Evolutionary conservation across 176 grass and related monocot genomes (phyloP).

Genomic region (Carex parvula): DNA sequence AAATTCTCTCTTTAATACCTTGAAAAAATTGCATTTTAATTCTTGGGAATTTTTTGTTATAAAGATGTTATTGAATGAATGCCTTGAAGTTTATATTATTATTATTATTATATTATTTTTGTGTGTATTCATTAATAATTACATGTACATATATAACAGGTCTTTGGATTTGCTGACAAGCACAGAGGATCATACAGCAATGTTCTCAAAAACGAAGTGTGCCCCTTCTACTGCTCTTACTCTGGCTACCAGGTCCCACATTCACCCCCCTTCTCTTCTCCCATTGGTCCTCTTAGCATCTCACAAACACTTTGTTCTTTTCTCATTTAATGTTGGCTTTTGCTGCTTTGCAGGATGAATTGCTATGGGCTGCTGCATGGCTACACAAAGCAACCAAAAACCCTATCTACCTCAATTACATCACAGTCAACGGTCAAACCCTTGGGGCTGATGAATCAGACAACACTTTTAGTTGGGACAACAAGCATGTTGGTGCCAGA

Average conservation of each 20-base stretch:
- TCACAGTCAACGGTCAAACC: constrained; percentile 69
- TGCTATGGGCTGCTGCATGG: constrained; percentile 90
- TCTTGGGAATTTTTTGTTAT: too few relatives aligned
- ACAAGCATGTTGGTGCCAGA: constrained; percentile 90
- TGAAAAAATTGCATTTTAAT: too few relatives aligned
- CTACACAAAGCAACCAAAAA: constrained; percentile 80
- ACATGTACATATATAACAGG: constrained; percentile 30
- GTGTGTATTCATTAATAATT: background rate
- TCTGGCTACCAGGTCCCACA: constrained; percentile 66
- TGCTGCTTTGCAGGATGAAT: constrained; percentile 49
- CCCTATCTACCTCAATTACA: constrained; percentile 67
- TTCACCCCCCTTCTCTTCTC: background rate
- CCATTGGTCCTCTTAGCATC: constrained; percentile 17
- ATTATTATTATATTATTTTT: background rate
- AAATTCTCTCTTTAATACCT: too few relatives aligned
- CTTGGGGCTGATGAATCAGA: constrained; percentile 86
- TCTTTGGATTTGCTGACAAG: constrained; percentile 84
- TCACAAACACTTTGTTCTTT: background rate
- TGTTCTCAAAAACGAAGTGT: constrained; percentile 50
- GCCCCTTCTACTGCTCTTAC: constrained; percentile 96
- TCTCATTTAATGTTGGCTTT: constrained; percentile 13
- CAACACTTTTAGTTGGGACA: constrained; percentile 97
- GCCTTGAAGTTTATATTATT: background rate
- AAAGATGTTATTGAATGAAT: too few relatives aligned
- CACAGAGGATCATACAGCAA: constrained; percentile 83